Evolutionary conservation across 768 basidiomycete genomes (phyloP), one percentile per base, ranked within the genome.

Genomic region (Cyathus striatus): DNA sequence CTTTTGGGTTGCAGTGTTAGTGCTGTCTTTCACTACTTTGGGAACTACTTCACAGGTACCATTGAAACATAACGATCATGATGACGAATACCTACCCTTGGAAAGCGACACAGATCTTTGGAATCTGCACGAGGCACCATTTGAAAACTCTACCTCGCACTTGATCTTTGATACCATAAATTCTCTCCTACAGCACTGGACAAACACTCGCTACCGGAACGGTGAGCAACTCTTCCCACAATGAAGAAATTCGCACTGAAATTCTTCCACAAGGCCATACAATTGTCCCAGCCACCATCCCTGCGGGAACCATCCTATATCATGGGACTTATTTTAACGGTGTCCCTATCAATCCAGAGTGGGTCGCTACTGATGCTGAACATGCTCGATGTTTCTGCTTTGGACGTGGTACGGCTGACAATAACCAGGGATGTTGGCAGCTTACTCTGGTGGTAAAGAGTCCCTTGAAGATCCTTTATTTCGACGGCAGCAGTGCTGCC

Each of bases 401-500:
- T n/a, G 27, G 27, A 9, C n/a, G n/a, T n/a, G n/a, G n/a, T n/a
- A n/a, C n/a, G n/a, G n/a, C n/a, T n/a, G 7, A 7, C n/a, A n/a
- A 30, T 9, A n/a, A 30, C n/a, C 7, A 7, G 27, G 36, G 49
- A 17, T 61, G 59, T 36, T 58, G 53, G 54, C 42, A 53, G 24
- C 45, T 55, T 10, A 56, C 60, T n/a, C 30, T 60, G 7, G 52
- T 52, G 10, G 38, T 55, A 14, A 47, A 45, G 12, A 53, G 59
- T 7, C 51, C 63, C 1, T 54, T 70, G 17, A 62, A 60, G 30
- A 40, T 70, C 1, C 14, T 69, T 3, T 70, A 70, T 42, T 70
- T 70, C 35, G 69, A 70, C 26, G 68, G 70, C 2, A 61, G 45
- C 30, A 68, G 69, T 26, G 67, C 64, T 3, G 55, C 45, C 0